Evolutionary conservation across 2,329 filamentous ascomycete genomes (phyloP), one percentile per base, ranked within the genome.

Genomic region (Scedosporium minutisporum): DNA sequence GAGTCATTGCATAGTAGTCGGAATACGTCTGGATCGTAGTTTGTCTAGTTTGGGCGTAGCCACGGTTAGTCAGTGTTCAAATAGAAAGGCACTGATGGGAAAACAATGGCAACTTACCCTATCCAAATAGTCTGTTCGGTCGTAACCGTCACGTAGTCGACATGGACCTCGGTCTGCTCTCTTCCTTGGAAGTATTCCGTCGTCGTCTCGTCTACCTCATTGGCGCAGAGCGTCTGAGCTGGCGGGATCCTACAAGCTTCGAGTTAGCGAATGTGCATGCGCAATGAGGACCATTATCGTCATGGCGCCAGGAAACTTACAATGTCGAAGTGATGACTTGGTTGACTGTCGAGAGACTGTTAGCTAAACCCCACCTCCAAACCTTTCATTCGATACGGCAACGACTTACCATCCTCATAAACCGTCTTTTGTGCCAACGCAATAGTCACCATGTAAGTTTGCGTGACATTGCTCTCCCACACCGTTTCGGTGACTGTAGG

Each of bases 1-100:
- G 60, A 12, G 60, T 62, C 60, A 62, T 62, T n/a, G 51, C 51
- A 48, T 62, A 23, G 48, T 57, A 57, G 18, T 62, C 38, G 48
- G 60, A 42, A 29, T 62, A 62, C 18, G 60, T 62, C 16, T 51
- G 53, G 21, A 38, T 38, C 25, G 46, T 42, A 4, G 60, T 57
- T 57, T 62, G 60, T 33, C 48, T 62, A 12, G 42, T n/a, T 1
- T 16, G 6, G 6, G 12, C 10, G 38, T 4, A 7, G 18, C 25
- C 21, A 33, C 9, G 16, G 57, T 58, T 42, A 58, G 57, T 12
- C 38, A 25, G 6, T 25, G 10, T 18, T 42, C 57, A 58, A 6
- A 4, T n/a, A 16, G 38, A 29, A 41, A 44, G 12, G 7, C 5
- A 3, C 23, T 7, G 12, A 27, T 33, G 58, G 1, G n/a, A 12